These are phyloP conservation scores for Escovopsis weberi DNA, from an alignment of 2,329 filamentous ascomycete genomes.

Conservation along the genomic window DNA sequence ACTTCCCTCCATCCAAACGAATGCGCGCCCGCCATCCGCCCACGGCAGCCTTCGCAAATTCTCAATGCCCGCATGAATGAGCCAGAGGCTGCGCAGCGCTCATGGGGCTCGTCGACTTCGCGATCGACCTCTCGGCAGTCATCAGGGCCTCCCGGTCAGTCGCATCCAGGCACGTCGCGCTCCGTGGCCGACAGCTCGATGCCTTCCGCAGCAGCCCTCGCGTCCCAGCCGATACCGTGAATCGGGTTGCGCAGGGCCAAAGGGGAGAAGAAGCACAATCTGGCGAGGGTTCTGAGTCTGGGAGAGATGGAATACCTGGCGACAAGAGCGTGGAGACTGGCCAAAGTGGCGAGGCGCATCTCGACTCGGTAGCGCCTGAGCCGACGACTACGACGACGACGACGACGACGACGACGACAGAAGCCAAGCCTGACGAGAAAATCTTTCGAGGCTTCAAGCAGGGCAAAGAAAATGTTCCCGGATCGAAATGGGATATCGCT, in stretches of 20 bases:
- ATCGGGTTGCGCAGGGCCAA: slow-evolving; percentile 5
- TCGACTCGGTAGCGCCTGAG: not conserved
- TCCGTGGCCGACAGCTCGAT: slow-evolving; percentile 40
- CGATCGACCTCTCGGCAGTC: slow-evolving; percentile 55
- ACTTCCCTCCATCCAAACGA: too few species aligned
- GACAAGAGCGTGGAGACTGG: not conserved
- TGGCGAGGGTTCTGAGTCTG: not conserved
- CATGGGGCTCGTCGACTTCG: slow-evolving; percentile 49
- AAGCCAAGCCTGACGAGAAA: not conserved
- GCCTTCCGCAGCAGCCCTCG: slow-evolving; percentile 32
- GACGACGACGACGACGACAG: not conserved
- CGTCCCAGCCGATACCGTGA: slow-evolving; percentile 22
- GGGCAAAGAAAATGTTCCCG: too few species aligned
- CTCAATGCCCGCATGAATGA: slow-evolving; percentile 12
- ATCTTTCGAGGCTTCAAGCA: too few species aligned
- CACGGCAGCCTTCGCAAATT: not conserved
- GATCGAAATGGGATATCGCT: too few species aligned
- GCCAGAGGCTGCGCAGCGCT: slow-evolving; percentile 12
- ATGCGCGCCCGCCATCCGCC: not conserved
- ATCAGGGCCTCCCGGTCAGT: slow-evolving; percentile 55
- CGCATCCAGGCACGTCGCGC: slow-evolving; percentile 45
- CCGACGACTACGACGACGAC: not conserved
- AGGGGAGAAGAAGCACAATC: not conserved
- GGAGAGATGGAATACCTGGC: not conserved
- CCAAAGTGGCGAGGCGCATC: not conserved